These are phyloP conservation scores for Nemania sp. DNA, from an alignment of 2,329 filamentous ascomycete species.

Conservation along the genomic window DNA sequence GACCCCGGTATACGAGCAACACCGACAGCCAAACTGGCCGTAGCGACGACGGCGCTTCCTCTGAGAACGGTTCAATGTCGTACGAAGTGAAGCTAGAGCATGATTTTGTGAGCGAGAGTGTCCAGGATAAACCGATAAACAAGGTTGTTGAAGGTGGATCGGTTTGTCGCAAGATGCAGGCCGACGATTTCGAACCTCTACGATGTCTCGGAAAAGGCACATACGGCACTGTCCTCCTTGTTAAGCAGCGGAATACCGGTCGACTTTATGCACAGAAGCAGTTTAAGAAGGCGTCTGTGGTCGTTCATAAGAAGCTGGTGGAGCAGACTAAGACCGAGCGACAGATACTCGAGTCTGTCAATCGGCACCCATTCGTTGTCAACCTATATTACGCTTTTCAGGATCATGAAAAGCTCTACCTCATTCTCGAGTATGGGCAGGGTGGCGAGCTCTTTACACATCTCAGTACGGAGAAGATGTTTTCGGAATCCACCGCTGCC, in stretches of 20 bases:
- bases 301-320: constrained; percentile 92
- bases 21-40: constrained; percentile 55
- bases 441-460: constrained; percentile 98
- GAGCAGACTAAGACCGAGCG: constrained; percentile 98
- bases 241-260: constrained; percentile 86
- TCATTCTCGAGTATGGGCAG: constrained; percentile 96
- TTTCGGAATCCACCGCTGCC: constrained; percentile 82
- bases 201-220: constrained; percentile 95
- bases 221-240: constrained; percentile 91
- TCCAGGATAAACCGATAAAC: constrained; percentile 47
- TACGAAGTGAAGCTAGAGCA: constrained; percentile 85
- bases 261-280: constrained; percentile 97
- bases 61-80: constrained; percentile 70
- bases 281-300: constrained; percentile 94
- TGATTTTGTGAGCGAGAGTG: constrained; percentile 78
- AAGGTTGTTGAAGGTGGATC: constrained; percentile 58
- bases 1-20: constrained; percentile 59
- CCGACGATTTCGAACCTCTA: constrained; percentile 86
- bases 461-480: constrained; percentile 91
- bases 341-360: constrained; percentile 92
- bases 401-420: constrained; percentile 94
- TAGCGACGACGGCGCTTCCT: constrained; percentile 70
- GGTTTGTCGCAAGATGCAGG: constrained; percentile 78
- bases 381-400: constrained; percentile 99
- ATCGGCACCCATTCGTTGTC: constrained; percentile 95